phyloP scores from a whole-genome alignment of 2,329 filamentous ascomycete genomes.

The Aspergillus sp. region DNA sequence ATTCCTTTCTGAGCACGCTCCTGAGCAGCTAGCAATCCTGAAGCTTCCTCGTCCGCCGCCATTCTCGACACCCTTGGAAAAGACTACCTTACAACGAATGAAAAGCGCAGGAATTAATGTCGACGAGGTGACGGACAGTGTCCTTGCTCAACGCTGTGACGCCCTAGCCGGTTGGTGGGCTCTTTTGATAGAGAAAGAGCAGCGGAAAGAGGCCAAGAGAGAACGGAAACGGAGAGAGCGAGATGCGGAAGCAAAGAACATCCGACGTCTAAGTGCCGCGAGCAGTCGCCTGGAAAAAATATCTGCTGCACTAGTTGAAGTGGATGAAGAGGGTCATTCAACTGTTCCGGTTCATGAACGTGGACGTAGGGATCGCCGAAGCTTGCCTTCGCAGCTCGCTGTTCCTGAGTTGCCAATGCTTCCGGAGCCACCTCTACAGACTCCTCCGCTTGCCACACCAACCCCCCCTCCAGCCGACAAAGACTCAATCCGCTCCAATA shows the following conservation, averaged over 20 bases:
- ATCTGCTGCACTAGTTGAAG: constrained; percentile 72
- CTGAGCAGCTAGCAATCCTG: constrained; percentile 84
- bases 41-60: constrained; percentile 76
- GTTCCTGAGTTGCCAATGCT: constrained; percentile 75
- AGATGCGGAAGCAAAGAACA: constrained; percentile 75
- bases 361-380: constrained; percentile 76
- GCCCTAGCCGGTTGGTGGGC: constrained; percentile 95
- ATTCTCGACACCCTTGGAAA: constrained; percentile 84
- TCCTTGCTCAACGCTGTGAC: constrained; percentile 86
- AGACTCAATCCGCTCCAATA: constrained; percentile 66
- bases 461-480: constrained; percentile 79
- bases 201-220: constrained; percentile 75
- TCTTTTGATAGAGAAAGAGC: constrained; percentile 88
- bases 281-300: constrained; percentile 83
- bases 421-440: constrained; percentile 57
- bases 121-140: constrained; percentile 91
- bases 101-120: constrained; percentile 90
- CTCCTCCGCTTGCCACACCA: constrained; percentile 42
- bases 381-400: constrained; percentile 62
- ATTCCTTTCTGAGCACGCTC: constrained; percentile 83
- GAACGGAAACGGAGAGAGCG: constrained; percentile 83
- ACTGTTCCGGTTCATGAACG: constrained; percentile 61
- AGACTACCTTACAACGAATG: constrained; percentile 90
- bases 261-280: constrained; percentile 81
- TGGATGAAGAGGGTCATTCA: constrained; percentile 69